A percentile compares a stretch with the other conserved stretches of the same genome.
Conservation (phyloP, 2,329 filamentous ascomycete genomes). For the Trichoderma sp. region DNA sequence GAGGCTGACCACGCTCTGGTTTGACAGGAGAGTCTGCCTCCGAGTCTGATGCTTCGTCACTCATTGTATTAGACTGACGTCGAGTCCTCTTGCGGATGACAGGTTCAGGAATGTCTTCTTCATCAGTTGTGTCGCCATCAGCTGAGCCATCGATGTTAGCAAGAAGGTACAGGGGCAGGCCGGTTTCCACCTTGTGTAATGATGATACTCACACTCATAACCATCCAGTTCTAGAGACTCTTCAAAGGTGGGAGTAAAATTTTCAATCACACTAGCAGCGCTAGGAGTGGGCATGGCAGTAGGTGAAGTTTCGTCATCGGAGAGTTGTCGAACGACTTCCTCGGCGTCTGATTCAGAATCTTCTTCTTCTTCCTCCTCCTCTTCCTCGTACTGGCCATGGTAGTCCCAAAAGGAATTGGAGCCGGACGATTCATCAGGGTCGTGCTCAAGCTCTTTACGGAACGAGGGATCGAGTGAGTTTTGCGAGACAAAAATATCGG, state of each 20-base stretch:
- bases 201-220: conserved; percentile 56
- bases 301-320: conserved; percentile 42
- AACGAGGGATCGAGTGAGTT: conserved; percentile 69
- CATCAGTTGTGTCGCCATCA: conserved; percentile 61
- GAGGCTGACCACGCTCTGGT: conserved; percentile 50
- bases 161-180: conserved; percentile 20
- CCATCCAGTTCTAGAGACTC: conserved; percentile 49
- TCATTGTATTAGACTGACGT: conserved; percentile 36
- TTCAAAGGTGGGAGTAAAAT: conserved; percentile 32
- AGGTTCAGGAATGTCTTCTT: conserved; percentile 55
- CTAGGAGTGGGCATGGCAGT: conserved; percentile 42
- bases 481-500: conserved; percentile 76
- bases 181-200: conserved; percentile 21
- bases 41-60: conserved; percentile 46
- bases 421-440: conserved; percentile 57
- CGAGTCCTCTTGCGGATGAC: conserved; percentile 48
- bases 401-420: conserved; percentile 64
- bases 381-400: conserved; percentile 43
- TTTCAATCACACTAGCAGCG: conserved; percentile 24
- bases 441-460: conserved; percentile 69
- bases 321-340: conserved; percentile 36
- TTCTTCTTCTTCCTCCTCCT: conserved; percentile 30
- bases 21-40: conserved; percentile 48
- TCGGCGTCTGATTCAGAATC: conserved; percentile 46
- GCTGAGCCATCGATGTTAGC: conserved; percentile 45